Percentiles rank a stretch among this genome's conserved stretches.
Conservation (phyloP, 768 basidiomycete species). For the Macrolepiota dolichaula region DNA sequence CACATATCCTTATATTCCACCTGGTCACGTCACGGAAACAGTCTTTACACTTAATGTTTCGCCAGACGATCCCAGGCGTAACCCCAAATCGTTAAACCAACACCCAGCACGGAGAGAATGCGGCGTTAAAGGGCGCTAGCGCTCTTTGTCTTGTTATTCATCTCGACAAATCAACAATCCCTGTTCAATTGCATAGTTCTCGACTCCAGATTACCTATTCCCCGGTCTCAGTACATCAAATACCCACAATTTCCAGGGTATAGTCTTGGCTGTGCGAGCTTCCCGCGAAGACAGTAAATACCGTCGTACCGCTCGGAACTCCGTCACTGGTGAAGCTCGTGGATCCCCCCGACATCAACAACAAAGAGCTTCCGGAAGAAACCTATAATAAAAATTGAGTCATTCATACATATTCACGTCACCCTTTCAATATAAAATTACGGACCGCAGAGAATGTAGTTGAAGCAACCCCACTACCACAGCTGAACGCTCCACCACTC, state of each 20-base stretch:
- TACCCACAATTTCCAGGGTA: slow-evolving; percentile 33
- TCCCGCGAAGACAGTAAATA: slow-evolving; percentile 36
- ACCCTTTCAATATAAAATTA: slow-evolving; percentile 3
- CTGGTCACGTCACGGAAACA: neutral
- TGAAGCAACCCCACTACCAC: slow-evolving; percentile 47
- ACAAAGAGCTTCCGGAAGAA: slow-evolving; percentile 41
- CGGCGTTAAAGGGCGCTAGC: slow-evolving; percentile 21
- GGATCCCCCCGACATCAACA: slow-evolving; percentile 48
- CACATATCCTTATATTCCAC: neutral
- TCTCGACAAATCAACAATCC: neutral
- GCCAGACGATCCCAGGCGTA: neutral
- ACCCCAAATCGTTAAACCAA: neutral
- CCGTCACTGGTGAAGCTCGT: slow-evolving; percentile 48
- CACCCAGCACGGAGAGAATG: slow-evolving; percentile 18
- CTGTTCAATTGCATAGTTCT: neutral
- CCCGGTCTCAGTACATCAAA: slow-evolving; percentile 17
- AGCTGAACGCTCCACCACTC: slow-evolving; percentile 39
- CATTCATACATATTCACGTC: slow-evolving; percentile 1
- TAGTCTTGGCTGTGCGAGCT: slow-evolving; percentile 30
- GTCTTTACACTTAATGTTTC: neutral
- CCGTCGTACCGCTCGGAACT: slow-evolving; percentile 47
- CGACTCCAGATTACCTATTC: neutral
- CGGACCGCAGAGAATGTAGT: slow-evolving; percentile 53
- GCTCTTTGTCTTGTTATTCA: neutral
- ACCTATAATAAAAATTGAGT: slow-evolving; percentile 28